Percentiles rank a stretch among this genome's conserved stretches.
These are phyloP conservation scores for Solanum clarkiae DNA, from an alignment of 257 asterid species.

Conservation along the genomic window DNA sequence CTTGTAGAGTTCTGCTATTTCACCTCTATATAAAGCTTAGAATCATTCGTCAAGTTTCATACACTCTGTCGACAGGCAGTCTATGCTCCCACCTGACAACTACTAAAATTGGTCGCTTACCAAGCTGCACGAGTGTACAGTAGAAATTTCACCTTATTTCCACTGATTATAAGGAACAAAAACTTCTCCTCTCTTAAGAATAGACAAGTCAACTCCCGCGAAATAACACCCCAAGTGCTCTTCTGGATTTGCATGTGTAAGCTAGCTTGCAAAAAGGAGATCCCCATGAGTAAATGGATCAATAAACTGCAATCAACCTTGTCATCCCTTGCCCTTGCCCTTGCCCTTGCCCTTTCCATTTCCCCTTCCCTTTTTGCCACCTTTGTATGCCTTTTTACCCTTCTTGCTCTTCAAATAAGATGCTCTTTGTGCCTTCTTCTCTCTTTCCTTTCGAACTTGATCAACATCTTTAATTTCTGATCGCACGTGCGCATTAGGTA, in stretches of 20 bases:
- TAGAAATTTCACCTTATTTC: not conserved
- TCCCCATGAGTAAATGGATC: not conserved
- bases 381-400: slow-evolving; percentile 18
- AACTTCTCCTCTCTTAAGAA: not conserved
- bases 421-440: slow-evolving; percentile 56
- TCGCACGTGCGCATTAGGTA: slow-evolving; percentile 78
- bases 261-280: not conserved
- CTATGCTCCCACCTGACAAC: not conserved
- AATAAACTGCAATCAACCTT: not conserved
- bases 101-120: not conserved
- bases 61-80: not conserved
- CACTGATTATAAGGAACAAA: not conserved
- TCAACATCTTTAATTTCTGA: slow-evolving; percentile 70
- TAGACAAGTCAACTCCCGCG: not conserved
- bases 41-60: not conserved
- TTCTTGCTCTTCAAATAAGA: slow-evolving; percentile 52
- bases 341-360: not conserved
- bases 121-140: not conserved
- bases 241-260: not conserved
- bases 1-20: not conserved
- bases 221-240: not conserved
- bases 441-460: slow-evolving; percentile 79
- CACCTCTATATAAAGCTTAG: not conserved
- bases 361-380: slow-evolving; percentile 3
- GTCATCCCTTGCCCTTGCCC: not conserved